A percentile compares a stretch with the other conserved stretches of the same genome.
Evolutionary conservation across 2,329 filamentous ascomycete species (phyloP).

Genomic region (Teratosphaeria zuluensis): DNA sequence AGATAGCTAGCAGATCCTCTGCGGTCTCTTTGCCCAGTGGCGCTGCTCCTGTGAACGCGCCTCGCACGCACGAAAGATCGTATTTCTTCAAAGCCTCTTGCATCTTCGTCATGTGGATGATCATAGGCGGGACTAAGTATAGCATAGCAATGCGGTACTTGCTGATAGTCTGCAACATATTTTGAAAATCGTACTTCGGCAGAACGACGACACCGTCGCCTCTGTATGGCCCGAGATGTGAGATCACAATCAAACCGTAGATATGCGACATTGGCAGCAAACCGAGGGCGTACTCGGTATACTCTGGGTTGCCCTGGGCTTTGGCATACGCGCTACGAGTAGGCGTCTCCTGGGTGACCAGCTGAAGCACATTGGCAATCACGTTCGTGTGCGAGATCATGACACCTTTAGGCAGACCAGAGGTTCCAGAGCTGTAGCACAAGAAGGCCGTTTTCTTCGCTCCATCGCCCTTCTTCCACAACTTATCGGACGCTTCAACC

Average conservation of each 20-base stretch:
- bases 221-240: conserved; percentile 54
- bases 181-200: conserved; percentile 64
- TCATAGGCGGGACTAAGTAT: conserved; percentile 69
- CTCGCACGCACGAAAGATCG: conserved; percentile 58
- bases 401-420: conserved; percentile 62
- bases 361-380: conserved; percentile 64
- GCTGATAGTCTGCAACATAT: conserved; percentile 55
- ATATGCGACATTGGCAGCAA: conserved; percentile 77
- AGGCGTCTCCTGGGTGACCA: conserved; percentile 41
- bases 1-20: conserved; percentile 50
- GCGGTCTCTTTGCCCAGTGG: conserved; percentile 54
- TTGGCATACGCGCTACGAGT: conserved; percentile 26
- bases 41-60: conserved; percentile 66
- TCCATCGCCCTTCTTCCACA: conserved; percentile 56
- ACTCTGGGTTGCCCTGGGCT: conserved; percentile 18
- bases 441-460: conserved; percentile 62
- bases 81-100: conserved; percentile 52
- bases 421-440: conserved; percentile 73
- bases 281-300: conserved; percentile 51
- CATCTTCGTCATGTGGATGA: conserved; percentile 65
- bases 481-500: conserved; percentile 40
- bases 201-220: conserved; percentile 67
- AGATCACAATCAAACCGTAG: conserved; percentile 64
- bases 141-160: conserved; percentile 58
- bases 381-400: conserved; percentile 75